Conservation (phyloP, 257 asterid genomes). For the Lycium barbarum region DNA sequence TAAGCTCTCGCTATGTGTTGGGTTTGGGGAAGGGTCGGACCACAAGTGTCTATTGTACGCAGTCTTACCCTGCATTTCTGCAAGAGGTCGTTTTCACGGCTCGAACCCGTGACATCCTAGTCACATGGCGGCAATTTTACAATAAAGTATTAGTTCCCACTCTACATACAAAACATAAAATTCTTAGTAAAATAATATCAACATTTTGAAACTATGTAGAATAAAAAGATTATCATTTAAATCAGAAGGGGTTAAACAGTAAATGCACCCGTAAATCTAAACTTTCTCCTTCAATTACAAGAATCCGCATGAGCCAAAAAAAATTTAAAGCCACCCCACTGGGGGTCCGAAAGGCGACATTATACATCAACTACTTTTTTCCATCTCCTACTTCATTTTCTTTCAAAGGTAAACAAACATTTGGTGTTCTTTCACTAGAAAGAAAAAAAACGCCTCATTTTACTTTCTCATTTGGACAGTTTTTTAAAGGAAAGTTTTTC, state of each 20-base stretch:
- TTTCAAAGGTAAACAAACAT: background rate
- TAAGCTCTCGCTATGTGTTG: too few species aligned
- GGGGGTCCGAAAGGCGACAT: background rate
- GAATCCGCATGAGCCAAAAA: background rate
- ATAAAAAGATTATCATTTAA: background rate
- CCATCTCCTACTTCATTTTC: background rate
- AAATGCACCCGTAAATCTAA: background rate
- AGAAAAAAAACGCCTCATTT: background rate
- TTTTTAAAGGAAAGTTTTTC: background rate
- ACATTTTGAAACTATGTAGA: background rate
- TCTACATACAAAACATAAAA: background rate
- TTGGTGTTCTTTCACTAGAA: background rate
- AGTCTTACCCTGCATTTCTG: too few species aligned
- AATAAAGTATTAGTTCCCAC: background rate
- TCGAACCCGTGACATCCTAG: too few species aligned
- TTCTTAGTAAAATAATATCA: background rate
- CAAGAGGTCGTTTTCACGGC: too few species aligned
- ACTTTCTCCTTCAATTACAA: background rate
- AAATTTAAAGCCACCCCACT: background rate
- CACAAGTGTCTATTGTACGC: too few species aligned
- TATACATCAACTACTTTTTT: background rate
- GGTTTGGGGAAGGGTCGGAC: too few species aligned
- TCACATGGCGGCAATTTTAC: too few species aligned
- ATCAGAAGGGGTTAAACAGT: background rate
- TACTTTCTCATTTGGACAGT: background rate